A percentile compares a stretch with the other conserved stretches of the same genome.
These are phyloP conservation scores for Boletus patriciae DNA, from an alignment of 768 basidiomycete genomes.

Conservation along the genomic window DNA sequence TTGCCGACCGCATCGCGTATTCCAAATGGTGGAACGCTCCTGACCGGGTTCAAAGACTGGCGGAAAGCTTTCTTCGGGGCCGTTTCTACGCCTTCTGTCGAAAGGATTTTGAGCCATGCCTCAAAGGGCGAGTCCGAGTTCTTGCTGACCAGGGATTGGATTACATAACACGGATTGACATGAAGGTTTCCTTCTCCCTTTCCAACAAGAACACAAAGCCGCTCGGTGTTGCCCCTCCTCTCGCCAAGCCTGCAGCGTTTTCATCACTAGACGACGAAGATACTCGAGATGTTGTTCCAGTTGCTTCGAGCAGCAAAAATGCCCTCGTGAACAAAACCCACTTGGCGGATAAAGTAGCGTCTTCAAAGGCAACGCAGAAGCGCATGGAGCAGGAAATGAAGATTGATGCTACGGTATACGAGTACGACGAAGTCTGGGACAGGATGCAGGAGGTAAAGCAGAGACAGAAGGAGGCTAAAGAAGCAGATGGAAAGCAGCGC, in stretches of 20 bases:
- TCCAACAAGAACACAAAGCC: slow-evolving; percentile 51
- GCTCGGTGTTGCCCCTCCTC: slow-evolving; percentile 50
- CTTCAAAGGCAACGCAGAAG: slow-evolving; percentile 66
- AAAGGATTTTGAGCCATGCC: slow-evolving; percentile 56
- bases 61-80: slow-evolving; percentile 79
- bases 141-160: background rate
- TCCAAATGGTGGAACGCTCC: slow-evolving; percentile 16
- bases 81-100: slow-evolving; percentile 88
- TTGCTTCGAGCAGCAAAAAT: slow-evolving; percentile 42
- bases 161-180: slow-evolving; percentile 34
- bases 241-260: slow-evolving; percentile 64
- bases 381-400: slow-evolving; percentile 76
- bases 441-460: slow-evolving; percentile 87
- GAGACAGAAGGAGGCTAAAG: slow-evolving; percentile 72
- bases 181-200: slow-evolving; percentile 93
- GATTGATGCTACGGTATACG: slow-evolving; percentile 80
- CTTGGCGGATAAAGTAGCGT: slow-evolving; percentile 55
- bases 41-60: slow-evolving; percentile 56
- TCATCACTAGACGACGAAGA: slow-evolving; percentile 66
- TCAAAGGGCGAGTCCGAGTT: background rate
- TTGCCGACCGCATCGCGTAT: slow-evolving; percentile 49
- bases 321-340: slow-evolving; percentile 52
- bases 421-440: slow-evolving; percentile 97
- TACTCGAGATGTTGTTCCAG: slow-evolving; percentile 47
- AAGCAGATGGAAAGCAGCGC: slow-evolving; percentile 69